Percentiles rank a stretch among this genome's conserved stretches.
Conservation (phyloP, 2,329 filamentous ascomycete species). For the Fusarium pseudoanthophilum region DNA sequence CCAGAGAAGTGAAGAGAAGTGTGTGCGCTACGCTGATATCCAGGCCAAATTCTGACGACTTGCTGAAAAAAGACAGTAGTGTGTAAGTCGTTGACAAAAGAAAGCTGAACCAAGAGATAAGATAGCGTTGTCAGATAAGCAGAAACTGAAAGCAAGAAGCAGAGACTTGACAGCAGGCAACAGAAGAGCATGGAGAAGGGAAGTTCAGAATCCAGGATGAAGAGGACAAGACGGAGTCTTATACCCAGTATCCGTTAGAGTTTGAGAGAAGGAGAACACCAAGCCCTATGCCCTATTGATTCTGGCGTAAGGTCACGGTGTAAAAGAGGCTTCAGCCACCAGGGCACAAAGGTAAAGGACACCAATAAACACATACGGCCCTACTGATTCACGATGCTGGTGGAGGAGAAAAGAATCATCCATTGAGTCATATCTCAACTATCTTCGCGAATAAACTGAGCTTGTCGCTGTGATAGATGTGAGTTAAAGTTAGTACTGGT, state of each 20-base stretch:
- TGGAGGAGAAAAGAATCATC: background rate
- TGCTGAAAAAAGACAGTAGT: background rate
- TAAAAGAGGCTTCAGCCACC: no score
- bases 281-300: background rate
- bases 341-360: no score
- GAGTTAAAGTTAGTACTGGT: background rate
- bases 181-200: background rate
- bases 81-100: background rate
- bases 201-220: background rate
- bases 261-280: background rate
- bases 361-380: no score
- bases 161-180: background rate
- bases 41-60: background rate
- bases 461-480: accelerated
- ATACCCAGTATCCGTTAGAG: background rate
- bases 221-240: accelerated
- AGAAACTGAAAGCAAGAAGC: background rate
- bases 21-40: background rate
- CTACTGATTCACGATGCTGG: background rate
- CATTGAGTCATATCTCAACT: accelerated
- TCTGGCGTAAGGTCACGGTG: background rate
- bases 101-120: background rate
- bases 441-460: accelerated
- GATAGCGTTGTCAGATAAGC: background rate
- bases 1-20: background rate